Percentiles rank a stretch among this genome's conserved stretches.
Conservation (phyloP, 202 grass and related monocot species). For the Alloteropsis angusta region DNA sequence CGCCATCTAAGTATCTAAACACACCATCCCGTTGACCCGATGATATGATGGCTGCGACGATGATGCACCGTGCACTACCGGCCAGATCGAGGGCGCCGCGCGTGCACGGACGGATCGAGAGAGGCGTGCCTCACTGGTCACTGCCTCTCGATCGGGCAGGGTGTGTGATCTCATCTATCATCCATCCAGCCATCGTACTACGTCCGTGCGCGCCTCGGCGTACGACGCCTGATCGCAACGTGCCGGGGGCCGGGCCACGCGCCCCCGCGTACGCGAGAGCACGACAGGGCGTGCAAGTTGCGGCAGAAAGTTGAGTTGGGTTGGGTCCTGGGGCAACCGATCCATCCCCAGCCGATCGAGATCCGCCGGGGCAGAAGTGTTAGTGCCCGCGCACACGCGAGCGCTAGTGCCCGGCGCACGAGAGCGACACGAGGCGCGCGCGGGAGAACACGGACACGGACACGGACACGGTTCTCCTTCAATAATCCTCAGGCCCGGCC, state of each 20-base stretch:
- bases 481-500: no score
- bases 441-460: not conserved
- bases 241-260: not conserved
- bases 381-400: not conserved
- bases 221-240: constrained; percentile 1
- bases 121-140: no score
- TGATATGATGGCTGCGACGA: not conserved
- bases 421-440: constrained; percentile 34
- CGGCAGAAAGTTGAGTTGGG: not conserved
- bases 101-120: not conserved
- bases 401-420: constrained; percentile 40
- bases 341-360: no score
- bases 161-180: no score
- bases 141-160: not conserved
- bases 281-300: constrained; percentile 23
- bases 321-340: not conserved
- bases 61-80: not conserved
- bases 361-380: constrained; percentile 9
- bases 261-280: not conserved
- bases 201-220: not conserved
- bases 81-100: not conserved
- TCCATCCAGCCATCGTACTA: not conserved
- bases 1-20: no score
- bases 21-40: constrained; percentile 7
- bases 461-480: not conserved